Evolutionary conservation across 441 rosid genomes (phyloP), one percentile per base, ranked within the genome.

Genomic region (Gossypium davidsonii): DNA sequence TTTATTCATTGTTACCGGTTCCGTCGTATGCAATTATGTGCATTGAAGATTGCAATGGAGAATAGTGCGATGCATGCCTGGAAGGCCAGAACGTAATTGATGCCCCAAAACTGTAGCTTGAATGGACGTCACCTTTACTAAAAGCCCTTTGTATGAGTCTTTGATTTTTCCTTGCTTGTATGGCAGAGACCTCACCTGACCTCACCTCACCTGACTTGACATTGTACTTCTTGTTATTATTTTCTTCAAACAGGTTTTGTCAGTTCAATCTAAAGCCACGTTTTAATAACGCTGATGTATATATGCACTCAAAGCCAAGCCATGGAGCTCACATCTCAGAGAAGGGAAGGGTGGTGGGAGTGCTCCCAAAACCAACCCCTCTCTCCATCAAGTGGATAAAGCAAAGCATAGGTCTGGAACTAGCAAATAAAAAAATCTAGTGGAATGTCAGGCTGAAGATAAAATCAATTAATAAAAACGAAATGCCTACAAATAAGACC

Each of bases 71-170:
- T 53, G 72, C 72, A 37, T 56, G 76, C 23, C 67, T 59, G 15
- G 26, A 51, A 37, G 9, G 9, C 18, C 18, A 14, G 18, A 28
- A 25, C 46, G 7, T 18, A 59, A 74, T 64, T 68, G 79, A 71
- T 70, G 74, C 61, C 14, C 20, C 25, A 8, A 8, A 14, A 10
- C 25, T 42, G 66, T 75, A 23, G 69, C 44, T 49, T 74, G 79
- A 81, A 61, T 62, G 51, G 83, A 83, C 86, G 21, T 20, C 0
- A 14, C 53, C 77, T 76, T 76, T 82, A 65, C 10, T 78, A 73
- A 49, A 49, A 37, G 48, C 71, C n/a, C 6, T 67, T 65, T 25
- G 52, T 37, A 77, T 4, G 34, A 31, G 34, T 82, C 77, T 76
- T 74, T 70, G 81, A 73, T 86, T 59, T 64, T 77, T 15, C 60